Percentiles rank a stretch among this genome's conserved stretches.
Conservation (phyloP, 2,329 filamentous ascomycete genomes). For the Plectosphaerella plurivora region DNA sequence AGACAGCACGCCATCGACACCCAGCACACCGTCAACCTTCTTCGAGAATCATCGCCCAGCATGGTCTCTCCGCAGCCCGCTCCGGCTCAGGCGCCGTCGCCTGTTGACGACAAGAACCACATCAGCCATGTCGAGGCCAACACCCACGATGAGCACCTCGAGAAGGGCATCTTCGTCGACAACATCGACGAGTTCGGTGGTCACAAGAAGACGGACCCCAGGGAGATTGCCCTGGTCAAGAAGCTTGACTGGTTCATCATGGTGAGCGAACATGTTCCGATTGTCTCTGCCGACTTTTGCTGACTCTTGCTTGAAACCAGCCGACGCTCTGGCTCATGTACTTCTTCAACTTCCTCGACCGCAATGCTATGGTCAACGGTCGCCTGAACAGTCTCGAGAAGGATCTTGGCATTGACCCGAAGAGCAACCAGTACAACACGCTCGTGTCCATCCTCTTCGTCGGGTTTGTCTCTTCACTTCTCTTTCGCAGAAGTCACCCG, state of each 20-base stretch:
- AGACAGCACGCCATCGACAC: not conserved
- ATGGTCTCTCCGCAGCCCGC: not conserved
- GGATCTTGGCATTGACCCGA: constrained; percentile 16
- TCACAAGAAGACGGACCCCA: constrained; percentile 31
- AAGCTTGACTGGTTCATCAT: constrained; percentile 29
- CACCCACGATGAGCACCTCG: constrained; percentile 5
- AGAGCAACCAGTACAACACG: constrained; percentile 22
- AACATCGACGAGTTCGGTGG: constrained; percentile 31
- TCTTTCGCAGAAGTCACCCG: too few relatives aligned
- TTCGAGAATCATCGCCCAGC: not conserved
- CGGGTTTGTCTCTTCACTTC: constrained; percentile 1
- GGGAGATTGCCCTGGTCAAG: constrained; percentile 27
- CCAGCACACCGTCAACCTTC: not conserved
- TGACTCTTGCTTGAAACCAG: not conserved
- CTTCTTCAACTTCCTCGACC: constrained; percentile 20
- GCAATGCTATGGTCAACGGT: constrained; percentile 24
- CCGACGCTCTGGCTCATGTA: constrained; percentile 16
- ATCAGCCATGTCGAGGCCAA: constrained; percentile 2
- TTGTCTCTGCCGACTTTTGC: not conserved
- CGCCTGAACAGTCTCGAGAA: constrained; percentile 20
- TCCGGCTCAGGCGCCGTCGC: not conserved
- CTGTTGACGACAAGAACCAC: constrained; percentile 1
- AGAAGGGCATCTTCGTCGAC: constrained; percentile 10
- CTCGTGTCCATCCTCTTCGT: constrained; percentile 14
- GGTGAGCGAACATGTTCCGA: constrained; percentile 6